These are phyloP conservation scores for Hypomyces rosellus DNA, from an alignment of 2,329 filamentous ascomycete species.

Conservation along the genomic window DNA sequence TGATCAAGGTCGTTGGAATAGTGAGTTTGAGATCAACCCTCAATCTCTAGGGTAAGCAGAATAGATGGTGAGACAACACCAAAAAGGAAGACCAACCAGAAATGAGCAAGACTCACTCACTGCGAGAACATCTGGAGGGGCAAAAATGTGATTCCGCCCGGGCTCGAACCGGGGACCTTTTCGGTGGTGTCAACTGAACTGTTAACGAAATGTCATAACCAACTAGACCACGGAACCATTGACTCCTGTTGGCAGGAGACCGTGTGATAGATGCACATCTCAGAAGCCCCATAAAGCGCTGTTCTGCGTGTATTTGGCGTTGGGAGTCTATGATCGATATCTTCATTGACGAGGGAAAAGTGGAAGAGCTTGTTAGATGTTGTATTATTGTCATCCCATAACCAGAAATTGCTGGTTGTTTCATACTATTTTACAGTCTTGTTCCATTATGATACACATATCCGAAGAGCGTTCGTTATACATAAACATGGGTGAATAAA, in stretches of 20 bases:
- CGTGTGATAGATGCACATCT: not conserved
- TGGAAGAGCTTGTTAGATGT: too few relatives aligned
- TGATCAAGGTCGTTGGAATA: not conserved
- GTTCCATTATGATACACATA: not conserved
- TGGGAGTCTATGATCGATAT: too few relatives aligned
- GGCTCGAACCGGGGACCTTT: constrained; percentile 35
- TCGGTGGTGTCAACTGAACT: constrained; percentile 22
- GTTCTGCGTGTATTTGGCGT: constrained; percentile 14
- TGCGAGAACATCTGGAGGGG: not conserved
- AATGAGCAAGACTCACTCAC: not conserved
- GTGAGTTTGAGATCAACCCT: not conserved
- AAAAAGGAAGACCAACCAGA: not conserved
- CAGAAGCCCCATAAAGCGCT: not conserved
- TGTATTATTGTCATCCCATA: too few relatives aligned
- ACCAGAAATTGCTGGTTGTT: not conserved
- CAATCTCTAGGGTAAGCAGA: not conserved
- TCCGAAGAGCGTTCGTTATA: constrained; percentile 1
- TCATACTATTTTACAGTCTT: constrained; percentile 8
- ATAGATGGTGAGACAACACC: not conserved
- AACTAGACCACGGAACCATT: constrained; percentile 33
- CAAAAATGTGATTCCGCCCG: constrained; percentile 29
- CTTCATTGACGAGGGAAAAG: too few relatives aligned
- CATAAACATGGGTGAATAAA: not conserved
- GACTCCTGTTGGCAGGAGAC: not conserved
- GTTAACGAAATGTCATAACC: constrained; percentile 36